Evolutionary conservation across 2,329 filamentous ascomycete species (phyloP), one percentile per base, ranked within the genome.

Genomic region (Ophiostoma angusticollis): DNA sequence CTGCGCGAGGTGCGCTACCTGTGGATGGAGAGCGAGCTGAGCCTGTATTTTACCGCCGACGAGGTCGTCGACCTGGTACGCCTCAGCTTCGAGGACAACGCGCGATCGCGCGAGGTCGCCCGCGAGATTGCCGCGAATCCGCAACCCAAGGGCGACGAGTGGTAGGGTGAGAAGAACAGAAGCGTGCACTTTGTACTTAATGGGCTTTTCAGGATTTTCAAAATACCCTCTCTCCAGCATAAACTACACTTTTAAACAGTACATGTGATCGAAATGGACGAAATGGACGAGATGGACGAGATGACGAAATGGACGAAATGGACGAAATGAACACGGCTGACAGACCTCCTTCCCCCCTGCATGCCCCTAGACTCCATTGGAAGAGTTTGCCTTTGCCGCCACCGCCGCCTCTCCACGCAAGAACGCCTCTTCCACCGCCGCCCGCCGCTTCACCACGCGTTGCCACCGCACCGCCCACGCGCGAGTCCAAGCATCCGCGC

Each of bases 401-500:
- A 41, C 39, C 14, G 39, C 42, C 22, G 55, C 55, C 47, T 64
- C 63, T 46, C 65, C 63, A 8, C 59, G 41, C 36, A 68, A 52
- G 53, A 72, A 74, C 0, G 81, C 72, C 60, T 95, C 86, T 62
- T 96, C 87, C 12, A 96, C 84, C 3, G 83, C 84, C 12, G 74
- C 74, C 59, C 85, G 81, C 31, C 91, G 70, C 51, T 78, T 67
- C 58, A 94, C 95, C 2, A 91, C 85, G 23, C 84, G 72, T 45
- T 84, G 64, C 91, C 91, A 98, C 34, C 86, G 73, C 54, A 75
- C 72, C 1, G 81, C 87, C 91, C 91, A 96, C 36, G 74, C 70
- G 45, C 72, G 71, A 41, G 93, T 71, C 47, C n/a, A n/a, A n/a
- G n/a, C n/a, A n/a, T n/a, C n/a, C n/a, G n/a, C n/a, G n/a, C n/a